Percentiles rank a stretch among this genome's conserved stretches.
Conservation (phyloP, 164 flowering plant genomes). For the Chloranthus sessilifolius region DNA sequence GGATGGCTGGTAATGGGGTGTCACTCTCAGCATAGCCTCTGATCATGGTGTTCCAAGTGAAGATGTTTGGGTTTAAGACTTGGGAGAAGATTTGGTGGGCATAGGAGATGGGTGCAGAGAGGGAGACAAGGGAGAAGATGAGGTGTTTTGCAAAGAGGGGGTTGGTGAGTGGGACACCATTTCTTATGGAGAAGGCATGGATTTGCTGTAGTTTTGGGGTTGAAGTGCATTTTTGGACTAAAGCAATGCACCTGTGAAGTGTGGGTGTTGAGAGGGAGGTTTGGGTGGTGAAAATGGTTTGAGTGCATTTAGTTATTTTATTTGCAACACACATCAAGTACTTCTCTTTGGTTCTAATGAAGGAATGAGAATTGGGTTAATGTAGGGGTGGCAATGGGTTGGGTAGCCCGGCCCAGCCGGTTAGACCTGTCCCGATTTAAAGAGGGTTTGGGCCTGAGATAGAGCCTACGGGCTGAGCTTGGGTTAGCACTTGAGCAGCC, state of each 20-base stretch:
- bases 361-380: too few relatives aligned
- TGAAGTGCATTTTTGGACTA: conserved; percentile 14
- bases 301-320: too few relatives aligned
- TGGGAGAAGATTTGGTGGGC: conserved; percentile 23
- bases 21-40: conserved; percentile 32
- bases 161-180: conserved; percentile 21
- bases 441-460: too few relatives aligned
- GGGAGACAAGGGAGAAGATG: conserved; percentile 26
- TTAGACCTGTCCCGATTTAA: too few relatives aligned
- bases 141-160: conserved; percentile 27
- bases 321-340: too few relatives aligned
- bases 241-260: conserved; percentile 21
- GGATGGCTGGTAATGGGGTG: conserved; percentile 18
- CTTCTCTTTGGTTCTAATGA: too few relatives aligned
- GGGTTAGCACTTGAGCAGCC: too few relatives aligned
- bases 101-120: conserved; percentile 26
- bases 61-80: conserved; percentile 22
- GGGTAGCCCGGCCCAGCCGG: too few relatives aligned
- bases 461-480: too few relatives aligned
- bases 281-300: too few relatives aligned
- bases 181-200: conserved; percentile 25
- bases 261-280: too few relatives aligned
- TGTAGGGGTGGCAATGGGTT: too few relatives aligned
- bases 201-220: conserved; percentile 21
- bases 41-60: conserved; percentile 33